phyloP scores from a whole-genome alignment of 495 filamentous ascomycete genomes.

The Pyrenula massariospora region DNA sequence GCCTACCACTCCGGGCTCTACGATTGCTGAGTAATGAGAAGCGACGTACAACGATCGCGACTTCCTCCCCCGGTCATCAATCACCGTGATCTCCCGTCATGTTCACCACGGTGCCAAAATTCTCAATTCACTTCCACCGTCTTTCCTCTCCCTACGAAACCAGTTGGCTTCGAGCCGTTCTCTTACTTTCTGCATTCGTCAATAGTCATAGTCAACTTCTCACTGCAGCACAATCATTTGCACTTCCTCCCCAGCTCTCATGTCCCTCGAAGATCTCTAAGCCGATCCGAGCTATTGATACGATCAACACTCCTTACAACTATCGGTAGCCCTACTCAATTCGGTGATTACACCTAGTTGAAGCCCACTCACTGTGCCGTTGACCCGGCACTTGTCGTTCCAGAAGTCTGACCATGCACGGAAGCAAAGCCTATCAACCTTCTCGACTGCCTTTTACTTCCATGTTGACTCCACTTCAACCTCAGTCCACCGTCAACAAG shows the following conservation, averaged over 20 bases:
- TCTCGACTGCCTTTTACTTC: no score
- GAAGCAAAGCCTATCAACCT: no score
- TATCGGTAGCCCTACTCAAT: no score
- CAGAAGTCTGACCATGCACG: no score
- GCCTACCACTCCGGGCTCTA: background rate
- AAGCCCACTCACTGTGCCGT: no score
- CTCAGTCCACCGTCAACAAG: no score
- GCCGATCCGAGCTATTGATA: background rate
- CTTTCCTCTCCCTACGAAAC: background rate
- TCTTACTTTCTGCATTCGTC: background rate
- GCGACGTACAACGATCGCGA: background rate
- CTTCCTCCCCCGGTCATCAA: background rate
- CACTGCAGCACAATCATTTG: background rate
- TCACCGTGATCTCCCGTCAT: background rate
- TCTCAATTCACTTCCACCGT: background rate
- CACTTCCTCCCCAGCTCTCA: no score
- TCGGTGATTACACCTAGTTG: no score
- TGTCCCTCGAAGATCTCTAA: no score
- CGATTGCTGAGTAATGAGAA: background rate
- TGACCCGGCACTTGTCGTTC: no score
- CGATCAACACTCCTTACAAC: background rate
- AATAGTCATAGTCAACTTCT: background rate
- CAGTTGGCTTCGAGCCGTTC: background rate
- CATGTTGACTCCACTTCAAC: no score
- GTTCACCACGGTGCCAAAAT: no score